A percentile compares a stretch with the other conserved stretches of the same genome.
Evolutionary conservation across 345 rosid species (phyloP).

Genomic region (Camelina neglecta): DNA sequence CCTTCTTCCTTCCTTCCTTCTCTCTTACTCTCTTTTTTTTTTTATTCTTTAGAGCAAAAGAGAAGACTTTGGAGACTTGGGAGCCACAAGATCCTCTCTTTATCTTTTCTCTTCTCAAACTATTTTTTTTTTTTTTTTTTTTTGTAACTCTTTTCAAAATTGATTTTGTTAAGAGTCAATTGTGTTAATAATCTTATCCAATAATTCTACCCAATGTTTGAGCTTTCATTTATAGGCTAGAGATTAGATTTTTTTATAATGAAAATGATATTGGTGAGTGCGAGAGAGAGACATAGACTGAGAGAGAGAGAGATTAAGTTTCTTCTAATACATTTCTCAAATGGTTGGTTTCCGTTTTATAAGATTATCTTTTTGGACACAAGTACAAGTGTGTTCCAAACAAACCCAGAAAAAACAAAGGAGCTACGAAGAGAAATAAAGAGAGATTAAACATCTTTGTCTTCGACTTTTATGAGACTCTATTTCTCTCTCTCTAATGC

Average conservation of each 20-base stretch:
- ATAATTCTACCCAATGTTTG: not conserved
- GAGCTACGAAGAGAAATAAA: not conserved
- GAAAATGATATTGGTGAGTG: slow-evolving; percentile 14
- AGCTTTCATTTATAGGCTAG: not conserved
- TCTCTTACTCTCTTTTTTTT: not conserved
- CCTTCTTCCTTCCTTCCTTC: slow-evolving; percentile 4
- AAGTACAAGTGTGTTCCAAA: slow-evolving; percentile 38
- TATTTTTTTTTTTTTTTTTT: too few relatives aligned
- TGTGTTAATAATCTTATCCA: slow-evolving; percentile 20
- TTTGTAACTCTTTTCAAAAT: not conserved
- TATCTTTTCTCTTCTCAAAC: slow-evolving; percentile 14
- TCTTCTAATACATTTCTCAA: slow-evolving; percentile 17
- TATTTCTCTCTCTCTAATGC: slow-evolving; percentile 43
- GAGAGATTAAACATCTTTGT: slow-evolving; percentile 28
- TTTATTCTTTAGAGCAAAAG: slow-evolving; percentile 4
- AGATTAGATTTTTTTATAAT: slow-evolving; percentile 8
- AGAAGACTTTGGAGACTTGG: slow-evolving; percentile 38
- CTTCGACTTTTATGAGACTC: slow-evolving; percentile 1
- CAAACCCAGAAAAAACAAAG: not conserved
- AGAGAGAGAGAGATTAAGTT: not conserved
- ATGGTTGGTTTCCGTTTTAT: slow-evolving; percentile 14
- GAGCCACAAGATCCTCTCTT: slow-evolving; percentile 41
- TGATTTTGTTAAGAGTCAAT: not conserved
- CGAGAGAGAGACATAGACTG: not conserved
- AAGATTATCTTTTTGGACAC: slow-evolving; percentile 20